Evolutionary conservation across 2,329 filamentous ascomycete genomes (phyloP).

Genomic region (Cadophora gregata): DNA sequence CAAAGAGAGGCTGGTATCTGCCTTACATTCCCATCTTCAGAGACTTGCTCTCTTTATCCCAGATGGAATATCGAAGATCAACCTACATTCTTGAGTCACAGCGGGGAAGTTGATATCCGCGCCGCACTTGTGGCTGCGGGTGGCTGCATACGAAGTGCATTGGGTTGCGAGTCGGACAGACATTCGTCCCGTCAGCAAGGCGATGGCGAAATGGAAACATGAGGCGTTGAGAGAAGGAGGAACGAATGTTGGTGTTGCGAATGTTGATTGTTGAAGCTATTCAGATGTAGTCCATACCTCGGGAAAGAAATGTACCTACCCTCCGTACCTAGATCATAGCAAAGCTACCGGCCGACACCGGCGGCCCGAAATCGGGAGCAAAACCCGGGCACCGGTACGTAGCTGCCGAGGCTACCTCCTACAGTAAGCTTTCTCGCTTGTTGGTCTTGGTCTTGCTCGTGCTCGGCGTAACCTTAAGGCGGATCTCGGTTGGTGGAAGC

Average conservation of each 20-base stretch:
- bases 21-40: not conserved
- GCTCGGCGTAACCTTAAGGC: not conserved
- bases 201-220: not conserved
- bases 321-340: too few relatives aligned
- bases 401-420: constrained; percentile 4
- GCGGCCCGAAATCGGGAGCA: too few relatives aligned
- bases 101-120: not conserved
- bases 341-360: not conserved
- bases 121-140: not conserved
- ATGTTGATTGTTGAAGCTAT: not conserved
- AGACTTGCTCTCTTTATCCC: not conserved
- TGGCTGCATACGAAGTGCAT: not conserved
- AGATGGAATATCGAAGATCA: not conserved
- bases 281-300: not conserved
- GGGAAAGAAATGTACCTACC: not conserved
- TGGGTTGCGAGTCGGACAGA: not conserved
- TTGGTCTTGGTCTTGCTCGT: not conserved
- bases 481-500: not conserved
- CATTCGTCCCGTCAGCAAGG: not conserved
- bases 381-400: not conserved
- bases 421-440: not conserved
- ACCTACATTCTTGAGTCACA: constrained; percentile 5
- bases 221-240: not conserved
- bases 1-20: not conserved
- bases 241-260: not conserved